Evolutionary conservation across 768 basidiomycete species (phyloP), one percentile per base, ranked within the genome.

Genomic region (Tephrocybe sp.): DNA sequence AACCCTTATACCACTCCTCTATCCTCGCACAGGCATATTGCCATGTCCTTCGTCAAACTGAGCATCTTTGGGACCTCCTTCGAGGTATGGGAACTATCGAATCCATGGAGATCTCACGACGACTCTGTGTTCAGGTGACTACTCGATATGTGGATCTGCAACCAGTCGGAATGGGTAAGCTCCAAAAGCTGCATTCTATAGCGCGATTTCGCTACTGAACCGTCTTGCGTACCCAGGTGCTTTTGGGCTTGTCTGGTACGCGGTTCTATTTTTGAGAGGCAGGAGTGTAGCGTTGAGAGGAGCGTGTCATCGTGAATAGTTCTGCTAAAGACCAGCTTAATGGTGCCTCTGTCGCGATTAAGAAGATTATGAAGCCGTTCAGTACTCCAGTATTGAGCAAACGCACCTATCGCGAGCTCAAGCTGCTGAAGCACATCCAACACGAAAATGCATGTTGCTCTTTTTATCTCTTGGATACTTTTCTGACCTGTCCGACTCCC

Each of bases 331-430:
- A 95, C 67, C 94, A 97, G 69, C 82, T 98, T 47, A 95, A 93
- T 8, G 88, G 84, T 34, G 82, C 92, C 39, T 89, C 91, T 15
- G 94, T 95, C 49, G 97, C 97, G 62, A 94, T 99, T 76, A 99
- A 99, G 83, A 98, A 98, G 84, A 99, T 98, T 76, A 98, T 98
- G 95, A 99, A 99, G 69, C 97, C 97, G 6, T 99, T 99, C 74
- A 91, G 88, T 65, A 97, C 97, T 5, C 94, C 97, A 16, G 97
- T 99, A n/a, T 78, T 99, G 60, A 88, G 86, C 69, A 98, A 98
- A 73, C 79, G 97, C 56, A 99, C 97, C 1, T 98, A 98, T 69
- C 82, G 97, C 53, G 97, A 99, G 72, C 80, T 99, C 61, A 99
- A 99, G 71, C 79, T 99, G 34, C 79, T 99, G 64, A 98, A 98